Evolutionary conservation across 1,284 basidiomycete species (phyloP), one percentile per base, ranked within the genome.

Genomic region (Apiotrichum gamsii): DNA sequence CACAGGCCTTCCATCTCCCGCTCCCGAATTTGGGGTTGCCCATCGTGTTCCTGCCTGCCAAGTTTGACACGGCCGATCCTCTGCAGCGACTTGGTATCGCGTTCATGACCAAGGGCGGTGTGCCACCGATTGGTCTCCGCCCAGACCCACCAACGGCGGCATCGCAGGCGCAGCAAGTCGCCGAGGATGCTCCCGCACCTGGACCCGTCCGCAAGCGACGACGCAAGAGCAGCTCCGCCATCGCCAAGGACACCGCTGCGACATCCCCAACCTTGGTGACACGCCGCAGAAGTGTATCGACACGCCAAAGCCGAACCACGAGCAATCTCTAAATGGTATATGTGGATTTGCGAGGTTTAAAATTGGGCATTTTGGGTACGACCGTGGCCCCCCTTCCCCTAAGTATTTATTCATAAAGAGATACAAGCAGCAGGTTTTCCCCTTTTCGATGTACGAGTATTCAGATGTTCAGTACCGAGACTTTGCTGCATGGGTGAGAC

Each of bases 11-110:
- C 60, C 65, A 67, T 40, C 52, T 70, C 3, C 60, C 65, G 3
- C 56, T 56, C 25, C 56, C 61, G 1, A 45, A 51, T 11, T 40
- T 54, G 10, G 31, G 31, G 2, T 39, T 67, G 20, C 68, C 68
- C 0, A 62, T 70, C 19, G 64, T 70, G 23, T 66, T 70, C 58
- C 55, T 70, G 4, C 68, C 68, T 3, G 60, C 66, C 24, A 70
- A 70, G 58, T 70, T 70, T 47, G 62, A 70, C 45, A 57, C 66
- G 0, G 49, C 49, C 18, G 68, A 70, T 38, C 59, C 60, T 0
- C 54, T 70, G 2, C 64, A 69, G 30, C 56, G 68, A 16, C 58
- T 70, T 4, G 68, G 68, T 16, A 57, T 70, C 13, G 68, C 68
- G 0, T 67, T 60, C 51, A 69, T 70, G 68, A 56, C 66, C 35